A percentile compares a stretch with the other conserved stretches of the same genome.
These are phyloP conservation scores for Carpinus fangiana DNA, from an alignment of 306 rosid species.

Conservation along the genomic window DNA sequence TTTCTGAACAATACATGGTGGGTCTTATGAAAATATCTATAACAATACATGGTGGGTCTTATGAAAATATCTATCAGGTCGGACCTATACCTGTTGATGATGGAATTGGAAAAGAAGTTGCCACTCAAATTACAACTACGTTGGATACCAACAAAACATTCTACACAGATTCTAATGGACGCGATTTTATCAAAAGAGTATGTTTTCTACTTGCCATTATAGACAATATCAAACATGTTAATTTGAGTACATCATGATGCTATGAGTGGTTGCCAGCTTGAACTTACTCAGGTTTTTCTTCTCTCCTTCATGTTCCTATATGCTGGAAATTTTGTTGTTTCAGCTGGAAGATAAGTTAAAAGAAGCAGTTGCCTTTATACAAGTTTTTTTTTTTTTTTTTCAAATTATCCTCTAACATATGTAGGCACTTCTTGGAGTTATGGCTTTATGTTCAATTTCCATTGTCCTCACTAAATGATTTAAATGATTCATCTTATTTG, in stretches of 20 bases:
- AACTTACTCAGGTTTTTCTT: not conserved
- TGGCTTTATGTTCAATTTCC: not conserved
- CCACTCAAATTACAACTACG: slow-evolving; percentile 58
- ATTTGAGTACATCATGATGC: not conserved
- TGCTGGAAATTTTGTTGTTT: not conserved
- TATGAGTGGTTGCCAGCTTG: not conserved
- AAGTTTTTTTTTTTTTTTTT: not conserved
- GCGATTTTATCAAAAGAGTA: slow-evolving; percentile 89
- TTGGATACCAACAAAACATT: slow-evolving; percentile 72
- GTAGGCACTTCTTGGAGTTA: not conserved
- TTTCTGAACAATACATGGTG: not conserved
- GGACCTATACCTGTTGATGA: slow-evolving; percentile 89
- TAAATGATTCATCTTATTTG: slow-evolving; percentile 3
- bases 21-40: not conserved
- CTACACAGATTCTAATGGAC: slow-evolving; percentile 91
- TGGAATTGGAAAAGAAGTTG: slow-evolving; percentile 83
- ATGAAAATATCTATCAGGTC: slow-evolving; percentile 43
- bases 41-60: not conserved
- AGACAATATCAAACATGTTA: not conserved
- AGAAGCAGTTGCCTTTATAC: not conserved
- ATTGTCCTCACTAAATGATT: slow-evolving; percentile 1
- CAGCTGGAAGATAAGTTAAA: not conserved
- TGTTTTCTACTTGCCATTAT: not conserved
- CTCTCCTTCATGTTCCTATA: not conserved
- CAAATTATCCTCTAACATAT: not conserved